Conservation (phyloP, 768 basidiomycete species). For the Lentinula boryana region DNA sequence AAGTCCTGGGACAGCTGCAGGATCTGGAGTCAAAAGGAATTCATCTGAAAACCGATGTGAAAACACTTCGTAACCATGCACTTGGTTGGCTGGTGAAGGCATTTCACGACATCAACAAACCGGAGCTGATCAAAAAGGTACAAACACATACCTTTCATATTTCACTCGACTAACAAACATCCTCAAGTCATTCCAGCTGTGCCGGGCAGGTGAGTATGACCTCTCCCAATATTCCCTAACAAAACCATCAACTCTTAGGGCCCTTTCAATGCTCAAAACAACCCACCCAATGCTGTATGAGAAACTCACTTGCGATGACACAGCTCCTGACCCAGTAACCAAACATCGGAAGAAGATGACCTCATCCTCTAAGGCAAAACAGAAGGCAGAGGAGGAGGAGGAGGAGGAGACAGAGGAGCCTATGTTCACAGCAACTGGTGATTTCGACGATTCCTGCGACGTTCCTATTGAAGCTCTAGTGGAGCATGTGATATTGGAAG, state of each 20-base stretch:
- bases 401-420: neutral
- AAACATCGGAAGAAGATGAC: neutral
- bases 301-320: neutral
- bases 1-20: conserved; percentile 15
- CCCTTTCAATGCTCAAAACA: neutral
- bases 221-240: neutral
- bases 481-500: neutral
- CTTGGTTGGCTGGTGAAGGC: conserved; percentile 23
- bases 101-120: conserved; percentile 18
- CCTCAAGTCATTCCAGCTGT: neutral
- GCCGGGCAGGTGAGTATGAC: neutral
- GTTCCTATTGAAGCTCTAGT: neutral
- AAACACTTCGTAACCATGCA: conserved; percentile 17
- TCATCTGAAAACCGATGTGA: conserved; percentile 15
- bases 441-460: neutral
- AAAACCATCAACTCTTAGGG: neutral
- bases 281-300: neutral
- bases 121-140: conserved; percentile 22
- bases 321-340: neutral
- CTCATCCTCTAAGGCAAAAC: too few species aligned
- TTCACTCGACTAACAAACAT: neutral
- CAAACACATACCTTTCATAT: neutral
- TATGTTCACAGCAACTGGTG: neutral
- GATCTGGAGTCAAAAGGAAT: neutral
- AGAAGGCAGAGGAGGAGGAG: neutral